Percentiles rank a stretch among this genome's conserved stretches.
Evolutionary conservation across 441 rosid genomes (phyloP).

Genomic region (Gossypium trilobum): DNA sequence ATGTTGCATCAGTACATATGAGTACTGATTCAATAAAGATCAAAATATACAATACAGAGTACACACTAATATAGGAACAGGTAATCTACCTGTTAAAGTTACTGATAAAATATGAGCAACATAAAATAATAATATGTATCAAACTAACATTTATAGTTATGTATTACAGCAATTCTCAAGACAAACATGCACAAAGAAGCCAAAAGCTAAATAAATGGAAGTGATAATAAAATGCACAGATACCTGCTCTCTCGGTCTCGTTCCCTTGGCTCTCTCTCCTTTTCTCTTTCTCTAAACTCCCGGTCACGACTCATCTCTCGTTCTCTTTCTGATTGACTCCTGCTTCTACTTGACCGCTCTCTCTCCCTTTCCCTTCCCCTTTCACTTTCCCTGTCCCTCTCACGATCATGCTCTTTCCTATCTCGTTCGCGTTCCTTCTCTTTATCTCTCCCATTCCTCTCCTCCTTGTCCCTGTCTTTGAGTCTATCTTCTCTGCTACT

Average conservation of each 20-base stretch:
- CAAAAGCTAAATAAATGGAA: background rate
- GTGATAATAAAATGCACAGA: conserved; percentile 13
- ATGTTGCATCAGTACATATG: background rate
- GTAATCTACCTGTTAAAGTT: background rate
- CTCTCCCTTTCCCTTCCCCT: conserved; percentile 47
- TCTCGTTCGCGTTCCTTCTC: conserved; percentile 29
- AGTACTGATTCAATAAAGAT: background rate
- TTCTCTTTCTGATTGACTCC: conserved; percentile 57
- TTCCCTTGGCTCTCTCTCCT: conserved; percentile 34
- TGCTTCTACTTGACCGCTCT: conserved; percentile 47
- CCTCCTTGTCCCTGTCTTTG: conserved; percentile 42
- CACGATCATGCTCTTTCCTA: conserved; percentile 30
- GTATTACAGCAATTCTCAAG: background rate
- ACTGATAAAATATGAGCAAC: background rate
- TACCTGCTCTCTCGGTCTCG: conserved; percentile 80
- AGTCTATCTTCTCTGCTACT: conserved; percentile 46
- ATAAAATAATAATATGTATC: background rate
- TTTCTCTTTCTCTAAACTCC: conserved; percentile 50
- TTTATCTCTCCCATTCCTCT: conserved; percentile 40
- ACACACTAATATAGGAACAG: background rate
- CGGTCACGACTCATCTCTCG: conserved; percentile 43
- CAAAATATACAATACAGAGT: background rate
- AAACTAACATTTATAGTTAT: background rate
- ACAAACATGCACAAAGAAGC: background rate
- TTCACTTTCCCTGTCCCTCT: conserved; percentile 36